These are phyloP conservation scores for Adansonia madagascariensis DNA, from an alignment of 441 rosid genomes.

Conservation along the genomic window DNA sequence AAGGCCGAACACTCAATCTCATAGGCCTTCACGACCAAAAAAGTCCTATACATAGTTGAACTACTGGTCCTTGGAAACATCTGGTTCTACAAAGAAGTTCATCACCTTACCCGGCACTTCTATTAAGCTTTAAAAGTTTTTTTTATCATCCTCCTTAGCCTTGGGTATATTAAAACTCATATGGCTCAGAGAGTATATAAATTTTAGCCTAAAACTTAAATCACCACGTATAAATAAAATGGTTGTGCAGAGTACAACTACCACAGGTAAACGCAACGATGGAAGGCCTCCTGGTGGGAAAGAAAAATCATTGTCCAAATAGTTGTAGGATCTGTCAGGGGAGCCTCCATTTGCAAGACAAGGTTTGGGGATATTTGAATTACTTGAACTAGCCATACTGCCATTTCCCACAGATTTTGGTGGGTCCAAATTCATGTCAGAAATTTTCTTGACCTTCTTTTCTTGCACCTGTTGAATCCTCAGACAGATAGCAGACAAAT, in stretches of 20 bases:
- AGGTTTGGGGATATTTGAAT: conserved; percentile 46
- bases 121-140: neutral
- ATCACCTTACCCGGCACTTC: conserved; percentile 11
- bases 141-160: neutral
- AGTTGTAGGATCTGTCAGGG: conserved; percentile 46
- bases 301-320: conserved; percentile 55
- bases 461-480: conserved; percentile 76
- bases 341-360: conserved; percentile 65
- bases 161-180: neutral
- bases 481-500: conserved; percentile 24
- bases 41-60: conserved; percentile 20
- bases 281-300: conserved; percentile 77
- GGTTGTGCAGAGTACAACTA: conserved; percentile 58
- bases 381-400: conserved; percentile 63
- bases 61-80: neutral
- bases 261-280: conserved; percentile 86
- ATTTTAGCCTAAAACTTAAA: conserved; percentile 20
- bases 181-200: neutral
- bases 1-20: conserved; percentile 1
- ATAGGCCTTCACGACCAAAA: neutral
- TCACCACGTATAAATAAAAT: conserved; percentile 13
- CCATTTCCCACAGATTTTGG: conserved; percentile 74
- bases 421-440: conserved; percentile 78
- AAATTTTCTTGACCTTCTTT: conserved; percentile 86
- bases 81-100: conserved; percentile 13